Evolutionary conservation across 1,284 basidiomycete species (phyloP), one percentile per base, ranked within the genome.

Genomic region (Vanrija sp.): DNA sequence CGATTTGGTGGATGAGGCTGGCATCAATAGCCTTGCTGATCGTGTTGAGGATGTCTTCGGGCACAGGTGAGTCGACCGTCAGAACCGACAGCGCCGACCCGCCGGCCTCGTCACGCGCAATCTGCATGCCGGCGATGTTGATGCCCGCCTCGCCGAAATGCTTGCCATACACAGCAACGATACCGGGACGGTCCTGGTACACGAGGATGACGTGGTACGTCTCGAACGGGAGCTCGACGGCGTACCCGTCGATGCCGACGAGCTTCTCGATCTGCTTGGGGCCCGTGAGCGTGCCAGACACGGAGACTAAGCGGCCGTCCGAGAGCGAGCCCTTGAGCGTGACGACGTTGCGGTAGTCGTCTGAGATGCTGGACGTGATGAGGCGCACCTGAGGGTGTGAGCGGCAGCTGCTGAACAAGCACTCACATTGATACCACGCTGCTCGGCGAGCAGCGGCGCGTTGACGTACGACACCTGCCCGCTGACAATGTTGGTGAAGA

Each of bases 381-480:
- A 53, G 46, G 21, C 51, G 51, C 21, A 53, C 51, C 38, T 48
- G 28, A n/a, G 21, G n/a, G 28, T 14, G 8, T 16, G 9, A 29
- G 45, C 10, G 3, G 5, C 3, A 1, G 6, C 12, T 5, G 7
- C 6, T 19, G 25, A 9, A 28, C 5, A 4, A 2, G 7, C 2
- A 34, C 46, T 28, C 14, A 39, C 38, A 2, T 42, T 40, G 25
- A 54, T 19, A 1, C 52, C 52, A 14, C 52, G 52, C 40, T 43
- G 29, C 19, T 42, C 40, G 26, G 52, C 52, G 16, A 54, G 46
- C 3, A 54, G 43, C 0, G 52, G 52, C 23, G 52, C 52, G 46
- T 54, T 54, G 52, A 54, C 52, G 47, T 54, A 54, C 43, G 52
- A 54, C 7, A 54, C 52, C 38, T 48, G 46, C n/a, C 44, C 52